Percentiles rank a stretch among this genome's conserved stretches.
Evolutionary conservation across 192 early-diverging fungal genomes (phyloP).

Genomic region (Coemansia pectinata): DNA sequence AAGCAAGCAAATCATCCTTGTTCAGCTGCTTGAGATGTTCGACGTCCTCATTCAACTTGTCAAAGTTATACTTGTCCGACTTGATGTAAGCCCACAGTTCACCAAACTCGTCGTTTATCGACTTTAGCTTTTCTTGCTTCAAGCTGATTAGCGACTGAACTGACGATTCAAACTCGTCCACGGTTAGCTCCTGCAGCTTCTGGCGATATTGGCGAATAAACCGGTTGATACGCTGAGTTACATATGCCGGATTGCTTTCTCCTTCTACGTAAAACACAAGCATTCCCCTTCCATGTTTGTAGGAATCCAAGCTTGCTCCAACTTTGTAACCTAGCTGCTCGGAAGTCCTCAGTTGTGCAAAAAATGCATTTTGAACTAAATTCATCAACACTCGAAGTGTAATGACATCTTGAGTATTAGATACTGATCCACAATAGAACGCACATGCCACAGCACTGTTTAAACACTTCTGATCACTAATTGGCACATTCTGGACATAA

Average conservation of each 20-base stretch:
- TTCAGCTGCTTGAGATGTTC: constrained; percentile 6
- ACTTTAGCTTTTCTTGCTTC: constrained; percentile 12
- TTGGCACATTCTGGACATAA: constrained; percentile 4
- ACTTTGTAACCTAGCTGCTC: constrained; percentile 36
- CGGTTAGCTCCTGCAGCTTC: constrained; percentile 39
- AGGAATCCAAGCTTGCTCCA: not conserved
- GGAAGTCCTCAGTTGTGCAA: constrained; percentile 80
- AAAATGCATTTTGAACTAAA: constrained; percentile 77
- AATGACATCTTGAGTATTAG: constrained; percentile 57
- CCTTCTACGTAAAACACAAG: constrained; percentile 77
- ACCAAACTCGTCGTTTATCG: constrained; percentile 61
- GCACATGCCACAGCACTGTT: constrained; percentile 67
- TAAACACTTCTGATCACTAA: constrained; percentile 44
- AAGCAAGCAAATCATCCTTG: constrained; percentile 27
- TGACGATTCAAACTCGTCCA: constrained; percentile 31
- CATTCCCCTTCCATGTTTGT: not conserved
- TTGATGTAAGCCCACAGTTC: constrained; percentile 65
- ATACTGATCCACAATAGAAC: constrained; percentile 71
- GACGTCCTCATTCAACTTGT: constrained; percentile 32
- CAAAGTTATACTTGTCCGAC: constrained; percentile 73
- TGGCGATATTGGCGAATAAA: constrained; percentile 66
- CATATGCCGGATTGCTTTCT: constrained; percentile 72
- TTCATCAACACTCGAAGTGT: constrained; percentile 65
- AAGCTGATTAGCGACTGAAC: constrained; percentile 58
- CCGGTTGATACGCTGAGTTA: constrained; percentile 74